phyloP scores from a whole-genome alignment of 177 flowering plant species.

The Vitis hybrid region DNA sequence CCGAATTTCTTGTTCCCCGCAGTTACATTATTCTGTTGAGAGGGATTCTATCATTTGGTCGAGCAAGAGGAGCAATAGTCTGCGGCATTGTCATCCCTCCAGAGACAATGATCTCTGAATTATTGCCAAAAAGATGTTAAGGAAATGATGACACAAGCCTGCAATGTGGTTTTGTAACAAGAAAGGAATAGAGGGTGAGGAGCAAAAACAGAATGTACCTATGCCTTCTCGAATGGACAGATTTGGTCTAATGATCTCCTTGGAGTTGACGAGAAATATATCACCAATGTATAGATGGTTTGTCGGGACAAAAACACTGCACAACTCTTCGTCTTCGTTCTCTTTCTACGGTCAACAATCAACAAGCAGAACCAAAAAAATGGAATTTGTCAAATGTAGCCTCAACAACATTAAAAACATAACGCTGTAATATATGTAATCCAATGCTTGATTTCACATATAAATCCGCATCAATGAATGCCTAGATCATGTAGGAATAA shows the following conservation, averaged over 20 bases:
- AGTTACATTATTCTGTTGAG: constrained; percentile 45
- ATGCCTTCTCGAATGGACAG: constrained; percentile 93
- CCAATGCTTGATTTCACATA: too few relatives aligned
- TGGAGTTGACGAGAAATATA: constrained; percentile 69
- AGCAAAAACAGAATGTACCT: constrained; percentile 39
- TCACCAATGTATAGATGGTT: constrained; percentile 93
- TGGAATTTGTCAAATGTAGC: background rate
- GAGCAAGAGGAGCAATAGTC: constrained; percentile 52
- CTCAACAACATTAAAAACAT: background rate
- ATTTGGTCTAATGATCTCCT: constrained; percentile 87
- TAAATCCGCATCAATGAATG: too few relatives aligned
- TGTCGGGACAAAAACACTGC: constrained; percentile 93
- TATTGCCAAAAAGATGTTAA: constrained; percentile 11
- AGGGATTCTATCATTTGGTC: constrained; percentile 54
- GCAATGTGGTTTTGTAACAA: background rate
- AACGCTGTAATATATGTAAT: background rate
- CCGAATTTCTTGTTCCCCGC: background rate
- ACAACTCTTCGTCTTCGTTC: constrained; percentile 78
- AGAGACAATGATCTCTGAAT: constrained; percentile 90
- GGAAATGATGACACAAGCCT: background rate
- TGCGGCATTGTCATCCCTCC: constrained; percentile 99
- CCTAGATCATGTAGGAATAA: background rate
- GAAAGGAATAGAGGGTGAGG: background rate
- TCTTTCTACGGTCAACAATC: constrained; percentile 48
- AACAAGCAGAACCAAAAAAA: constrained; percentile 1